Evolutionary conservation across 768 basidiomycete genomes (phyloP).

Genomic region (Nidula microcarpa): DNA sequence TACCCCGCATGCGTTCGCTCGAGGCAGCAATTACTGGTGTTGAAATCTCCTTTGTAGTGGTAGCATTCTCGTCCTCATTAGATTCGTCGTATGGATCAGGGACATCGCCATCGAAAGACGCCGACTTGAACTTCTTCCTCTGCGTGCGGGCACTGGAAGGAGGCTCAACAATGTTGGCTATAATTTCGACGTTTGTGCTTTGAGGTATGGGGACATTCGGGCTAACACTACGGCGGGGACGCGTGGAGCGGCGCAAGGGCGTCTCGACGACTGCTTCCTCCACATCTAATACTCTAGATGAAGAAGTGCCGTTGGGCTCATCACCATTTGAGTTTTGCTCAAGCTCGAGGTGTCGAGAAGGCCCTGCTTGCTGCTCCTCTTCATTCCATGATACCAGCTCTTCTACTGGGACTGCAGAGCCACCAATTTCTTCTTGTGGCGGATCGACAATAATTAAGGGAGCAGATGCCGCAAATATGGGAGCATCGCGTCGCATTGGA

Average conservation of each 20-base stretch:
- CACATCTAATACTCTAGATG: no score
- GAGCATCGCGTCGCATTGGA: background rate
- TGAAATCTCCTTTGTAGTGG: background rate
- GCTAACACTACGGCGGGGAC: slow-evolving; percentile 30
- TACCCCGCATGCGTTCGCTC: background rate
- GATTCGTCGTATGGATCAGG: slow-evolving; percentile 2
- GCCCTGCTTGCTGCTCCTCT: no score
- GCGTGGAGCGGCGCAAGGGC: slow-evolving; percentile 34
- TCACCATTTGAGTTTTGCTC: no score
- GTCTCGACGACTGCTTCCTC: slow-evolving; percentile 3
- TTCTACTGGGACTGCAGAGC: no score
- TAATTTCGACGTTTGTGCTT: slow-evolving; percentile 2
- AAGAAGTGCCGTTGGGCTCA: no score
- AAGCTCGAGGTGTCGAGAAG: no score
- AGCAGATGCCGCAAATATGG: no score
- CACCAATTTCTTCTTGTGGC: no score
- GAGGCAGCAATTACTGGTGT: background rate
- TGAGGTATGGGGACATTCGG: slow-evolving; percentile 16
- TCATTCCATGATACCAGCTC: no score
- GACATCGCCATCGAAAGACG: slow-evolving; percentile 10
- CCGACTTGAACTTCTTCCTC: slow-evolving; percentile 6
- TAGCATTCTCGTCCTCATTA: background rate
- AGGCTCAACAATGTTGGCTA: background rate
- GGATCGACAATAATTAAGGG: no score
- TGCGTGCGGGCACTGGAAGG: slow-evolving; percentile 17